Evolutionary conservation across 1,284 basidiomycete genomes (phyloP).

Genomic region (Boletus smithii): DNA sequence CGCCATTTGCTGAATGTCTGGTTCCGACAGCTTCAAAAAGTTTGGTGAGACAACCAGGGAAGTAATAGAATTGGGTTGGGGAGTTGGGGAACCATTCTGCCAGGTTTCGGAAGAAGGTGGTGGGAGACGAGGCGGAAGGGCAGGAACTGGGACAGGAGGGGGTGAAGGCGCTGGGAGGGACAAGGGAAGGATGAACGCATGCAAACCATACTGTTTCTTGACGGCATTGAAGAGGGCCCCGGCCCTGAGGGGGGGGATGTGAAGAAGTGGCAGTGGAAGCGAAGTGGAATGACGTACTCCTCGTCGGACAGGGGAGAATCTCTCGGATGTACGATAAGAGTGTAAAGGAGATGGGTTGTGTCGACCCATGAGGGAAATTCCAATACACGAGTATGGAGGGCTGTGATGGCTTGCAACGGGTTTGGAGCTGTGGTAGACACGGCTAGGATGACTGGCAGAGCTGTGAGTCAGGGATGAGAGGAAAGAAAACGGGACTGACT

Average conservation of each 20-base stretch:
- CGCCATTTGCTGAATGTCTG: conserved; percentile 78
- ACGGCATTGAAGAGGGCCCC: conserved; percentile 74
- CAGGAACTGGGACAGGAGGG: conserved; percentile 61
- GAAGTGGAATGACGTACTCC: conserved; percentile 52
- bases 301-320: conserved; percentile 69
- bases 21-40: conserved; percentile 59
- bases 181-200: conserved; percentile 66
- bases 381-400: conserved; percentile 57
- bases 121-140: conserved; percentile 64
- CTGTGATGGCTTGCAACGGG: conserved; percentile 70
- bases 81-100: conserved; percentile 22
- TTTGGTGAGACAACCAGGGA: conserved; percentile 32
- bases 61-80: conserved; percentile 4
- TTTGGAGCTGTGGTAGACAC: conserved; percentile 75
- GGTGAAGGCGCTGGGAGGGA: conserved; percentile 58
- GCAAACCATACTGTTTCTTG: conserved; percentile 77
- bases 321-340: conserved; percentile 69
- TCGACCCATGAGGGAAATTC: conserved; percentile 80
- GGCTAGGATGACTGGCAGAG: conserved; percentile 61
- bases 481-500: conserved; percentile 43
- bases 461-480: conserved; percentile 10
- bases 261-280: conserved; percentile 1
- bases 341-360: conserved; percentile 62
- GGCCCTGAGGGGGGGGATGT: conserved; percentile 45
- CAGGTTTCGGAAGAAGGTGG: conserved; percentile 40